Evolutionary conservation across 139 green algal genomes (phyloP), one percentile per base, ranked within the genome.

Genomic region (Chlorella sp.): DNA sequence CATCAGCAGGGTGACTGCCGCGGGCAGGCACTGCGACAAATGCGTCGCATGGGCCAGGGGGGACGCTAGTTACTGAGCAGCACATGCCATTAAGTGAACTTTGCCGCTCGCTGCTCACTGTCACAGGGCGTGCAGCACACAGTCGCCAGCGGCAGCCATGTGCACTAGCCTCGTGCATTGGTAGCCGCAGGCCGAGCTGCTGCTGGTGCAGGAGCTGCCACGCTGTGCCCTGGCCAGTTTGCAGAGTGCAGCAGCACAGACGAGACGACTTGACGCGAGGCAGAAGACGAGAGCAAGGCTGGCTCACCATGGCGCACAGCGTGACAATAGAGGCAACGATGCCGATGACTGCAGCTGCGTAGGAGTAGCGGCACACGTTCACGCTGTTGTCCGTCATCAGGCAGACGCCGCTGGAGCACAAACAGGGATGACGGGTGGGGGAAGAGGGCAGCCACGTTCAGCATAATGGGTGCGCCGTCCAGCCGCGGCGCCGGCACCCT

Each of bases 331-430:
- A 18, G 18, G 68, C 18, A 1, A 74, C 20, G 7, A 39, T 39
- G 34, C 68, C 68, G 34, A 74, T 74, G 1, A 20, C 68, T 18
- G 30, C 68, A 3, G 36, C 68, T 1, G 34, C 20, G 68, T 74
- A 74, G 20, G 26, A 17, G 34, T 74, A 74, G 20, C 68, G 68
- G 68, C 68, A 74, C 18, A 74, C 34, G 6, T 74, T 74, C 15
- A 74, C 16, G 34, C 34, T 51, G 34, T 74, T 74, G 68, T 74
- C 30, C 32, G n/a, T 74, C 68, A 74, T 74, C 3, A 74, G 34
- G 34, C 68, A 74, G 11, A 25, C 30, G 34, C 68, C 68, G 2
- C 34, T 47, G 20, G 34, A 4, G 28, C 63, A 69, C 28, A 21
- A 34, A 18, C 2, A 30, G 63, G 63, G 23, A 28, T 32, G 62